These are phyloP conservation scores for Leavenworthia alabamica DNA, from an alignment of 345 rosid genomes.

Conservation along the genomic window DNA sequence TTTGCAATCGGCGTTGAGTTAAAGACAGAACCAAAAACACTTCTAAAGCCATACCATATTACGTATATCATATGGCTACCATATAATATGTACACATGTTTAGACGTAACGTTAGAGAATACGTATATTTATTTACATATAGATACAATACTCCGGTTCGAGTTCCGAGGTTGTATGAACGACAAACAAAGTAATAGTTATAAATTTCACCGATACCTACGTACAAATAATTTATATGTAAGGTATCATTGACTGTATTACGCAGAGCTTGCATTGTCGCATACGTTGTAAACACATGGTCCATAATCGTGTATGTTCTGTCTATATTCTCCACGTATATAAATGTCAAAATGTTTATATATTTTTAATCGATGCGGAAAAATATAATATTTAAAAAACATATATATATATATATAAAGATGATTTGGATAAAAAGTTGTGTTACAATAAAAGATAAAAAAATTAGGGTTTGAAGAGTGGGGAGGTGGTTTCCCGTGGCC, in stretches of 20 bases:
- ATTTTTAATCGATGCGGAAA: too few relatives aligned
- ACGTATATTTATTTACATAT: slow-evolving; percentile 7
- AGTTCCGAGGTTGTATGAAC: slow-evolving; percentile 17
- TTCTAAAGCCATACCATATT: slow-evolving; percentile 9
- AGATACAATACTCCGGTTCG: slow-evolving; percentile 5
- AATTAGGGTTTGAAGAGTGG: slow-evolving; percentile 20
- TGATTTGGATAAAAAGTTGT: neutral
- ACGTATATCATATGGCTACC: neutral
- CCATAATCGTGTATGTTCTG: slow-evolving; percentile 15
- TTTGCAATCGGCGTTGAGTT: neutral
- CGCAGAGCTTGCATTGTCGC: slow-evolving; percentile 33
- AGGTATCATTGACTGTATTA: slow-evolving; percentile 18
- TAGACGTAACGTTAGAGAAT: slow-evolving; percentile 3
- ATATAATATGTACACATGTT: neutral
- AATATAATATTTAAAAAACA: too few relatives aligned
- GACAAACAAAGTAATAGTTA: neutral
- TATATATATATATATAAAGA: neutral
- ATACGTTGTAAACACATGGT: slow-evolving; percentile 30
- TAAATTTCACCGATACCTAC: slow-evolving; percentile 13
- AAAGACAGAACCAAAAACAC: slow-evolving; percentile 10
- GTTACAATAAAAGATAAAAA: neutral
- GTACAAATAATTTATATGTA: neutral
- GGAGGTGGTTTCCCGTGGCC: slow-evolving; percentile 34
- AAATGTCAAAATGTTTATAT: too few relatives aligned
- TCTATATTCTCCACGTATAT: slow-evolving; percentile 15